Conservation (phyloP, 2,329 filamentous ascomycete species). For the Neoarthrinium moseri region DNA sequence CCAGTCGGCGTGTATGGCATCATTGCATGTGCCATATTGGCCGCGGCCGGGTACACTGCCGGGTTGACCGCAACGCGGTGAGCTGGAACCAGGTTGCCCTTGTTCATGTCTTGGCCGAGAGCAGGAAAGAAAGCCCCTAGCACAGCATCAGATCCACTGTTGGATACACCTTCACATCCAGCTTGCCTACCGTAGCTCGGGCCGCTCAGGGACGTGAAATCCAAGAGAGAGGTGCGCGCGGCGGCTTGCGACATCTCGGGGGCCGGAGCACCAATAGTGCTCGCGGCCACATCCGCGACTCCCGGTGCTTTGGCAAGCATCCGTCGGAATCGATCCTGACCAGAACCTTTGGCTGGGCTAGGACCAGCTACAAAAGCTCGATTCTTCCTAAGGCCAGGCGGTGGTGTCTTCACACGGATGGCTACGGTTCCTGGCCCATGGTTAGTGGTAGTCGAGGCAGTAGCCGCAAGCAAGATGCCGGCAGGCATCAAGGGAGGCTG, state of each 20-base stretch:
- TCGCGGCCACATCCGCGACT: background rate
- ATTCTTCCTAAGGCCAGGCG: no score
- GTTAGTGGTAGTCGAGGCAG: no score
- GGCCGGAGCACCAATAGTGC: background rate
- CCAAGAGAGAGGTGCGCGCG: background rate
- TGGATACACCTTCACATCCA: background rate
- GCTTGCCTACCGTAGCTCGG: background rate
- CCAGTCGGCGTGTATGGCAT: background rate
- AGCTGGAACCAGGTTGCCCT: background rate
- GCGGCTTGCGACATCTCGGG: background rate
- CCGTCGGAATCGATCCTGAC: slow-evolving; percentile 24
- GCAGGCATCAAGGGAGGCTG: no score
- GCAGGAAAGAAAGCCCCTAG: background rate
- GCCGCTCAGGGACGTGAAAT: background rate
- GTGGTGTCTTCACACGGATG: no score
- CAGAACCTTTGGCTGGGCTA: slow-evolving; percentile 21
- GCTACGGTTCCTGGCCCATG: no score
- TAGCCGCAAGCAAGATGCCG: no score
- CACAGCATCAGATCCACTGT: no score
- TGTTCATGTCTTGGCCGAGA: background rate
- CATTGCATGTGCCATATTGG: background rate
- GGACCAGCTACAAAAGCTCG: no score
- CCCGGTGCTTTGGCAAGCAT: slow-evolving; percentile 12
- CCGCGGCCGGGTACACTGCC: background rate
- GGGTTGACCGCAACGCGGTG: background rate